These are phyloP conservation scores for Eimeria maxima DNA, from an alignment of 169 alveolate genomes.

Conservation along the genomic window DNA sequence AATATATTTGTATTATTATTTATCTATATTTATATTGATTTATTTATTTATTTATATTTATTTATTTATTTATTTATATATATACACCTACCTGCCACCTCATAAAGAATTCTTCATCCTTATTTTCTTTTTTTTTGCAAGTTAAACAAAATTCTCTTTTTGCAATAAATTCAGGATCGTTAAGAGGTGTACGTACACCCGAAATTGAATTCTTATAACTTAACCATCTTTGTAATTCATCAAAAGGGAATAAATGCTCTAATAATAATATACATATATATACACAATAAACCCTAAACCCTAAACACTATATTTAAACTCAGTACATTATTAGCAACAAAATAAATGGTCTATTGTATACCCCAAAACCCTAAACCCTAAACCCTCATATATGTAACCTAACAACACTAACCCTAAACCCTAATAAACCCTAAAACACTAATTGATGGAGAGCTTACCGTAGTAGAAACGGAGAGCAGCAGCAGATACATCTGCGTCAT, in stretches of 20 bases:
- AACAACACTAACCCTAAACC: not conserved
- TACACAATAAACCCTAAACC: no score
- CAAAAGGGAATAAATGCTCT: constrained; percentile 63
- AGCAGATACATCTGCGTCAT: constrained; percentile 14
- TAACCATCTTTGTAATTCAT: constrained; percentile 42
- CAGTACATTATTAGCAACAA: no score
- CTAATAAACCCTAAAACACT: not conserved
- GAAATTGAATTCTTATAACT: constrained; percentile 11
- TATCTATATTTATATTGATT: no score
- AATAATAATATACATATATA: no score
- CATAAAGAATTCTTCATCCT: constrained; percentile 58
- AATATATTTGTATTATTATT: no score
- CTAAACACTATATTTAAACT: not conserved
- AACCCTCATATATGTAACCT: not conserved
- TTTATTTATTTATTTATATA: no score
- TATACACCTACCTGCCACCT: constrained; percentile 53
- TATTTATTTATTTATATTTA: no score
- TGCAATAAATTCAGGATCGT: constrained; percentile 57
- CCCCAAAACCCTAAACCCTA: constrained; percentile 21
- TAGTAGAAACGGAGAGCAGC: constrained; percentile 45
- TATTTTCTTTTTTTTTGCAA: not conserved
- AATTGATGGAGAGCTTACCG: not conserved
- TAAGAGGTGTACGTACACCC: not conserved
- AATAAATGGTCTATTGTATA: no score
- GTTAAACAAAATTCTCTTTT: constrained; percentile 62